Evolutionary conservation across 2,329 filamentous ascomycete species (phyloP).

Genomic region (Paraphoma chrysanthemicola): DNA sequence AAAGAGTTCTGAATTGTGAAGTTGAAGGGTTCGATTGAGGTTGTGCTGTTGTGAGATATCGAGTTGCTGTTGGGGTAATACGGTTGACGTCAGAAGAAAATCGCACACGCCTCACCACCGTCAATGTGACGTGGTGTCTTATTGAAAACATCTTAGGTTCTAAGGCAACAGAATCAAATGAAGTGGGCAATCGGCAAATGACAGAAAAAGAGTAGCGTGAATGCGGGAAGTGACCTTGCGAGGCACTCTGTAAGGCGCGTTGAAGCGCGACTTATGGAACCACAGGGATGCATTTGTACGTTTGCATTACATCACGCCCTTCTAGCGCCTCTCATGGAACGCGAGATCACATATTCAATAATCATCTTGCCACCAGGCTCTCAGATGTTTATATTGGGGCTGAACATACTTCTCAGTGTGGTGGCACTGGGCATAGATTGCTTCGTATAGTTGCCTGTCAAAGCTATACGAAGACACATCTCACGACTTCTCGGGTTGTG

Average conservation of each 20-base stretch:
- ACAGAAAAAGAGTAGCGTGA: neutral
- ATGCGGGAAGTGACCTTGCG: neutral
- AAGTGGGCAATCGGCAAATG: neutral
- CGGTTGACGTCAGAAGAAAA: constrained; percentile 33
- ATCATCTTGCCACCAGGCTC: too few species aligned
- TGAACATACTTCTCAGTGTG: neutral
- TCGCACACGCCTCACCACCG: constrained; percentile 12
- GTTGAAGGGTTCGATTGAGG: constrained; percentile 4
- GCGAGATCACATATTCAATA: neutral
- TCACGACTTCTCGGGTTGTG: too few species aligned
- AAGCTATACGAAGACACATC: too few species aligned
- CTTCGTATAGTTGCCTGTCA: too few species aligned
- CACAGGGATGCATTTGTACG: neutral
- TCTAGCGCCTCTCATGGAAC: neutral
- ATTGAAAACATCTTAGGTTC: neutral
- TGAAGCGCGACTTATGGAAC: neutral
- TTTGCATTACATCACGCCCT: neutral
- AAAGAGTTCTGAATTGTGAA: neutral
- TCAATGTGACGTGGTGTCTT: constrained; percentile 26
- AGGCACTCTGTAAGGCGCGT: neutral
- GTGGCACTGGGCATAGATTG: too few species aligned
- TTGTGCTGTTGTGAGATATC: constrained; percentile 22
- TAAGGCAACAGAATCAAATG: neutral
- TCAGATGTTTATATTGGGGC: neutral
- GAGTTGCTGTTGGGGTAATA: constrained; percentile 8